Evolutionary conservation across 2,329 filamentous ascomycete genomes (phyloP), one percentile per base, ranked within the genome.

Genomic region (Fusarium circinatum): DNA sequence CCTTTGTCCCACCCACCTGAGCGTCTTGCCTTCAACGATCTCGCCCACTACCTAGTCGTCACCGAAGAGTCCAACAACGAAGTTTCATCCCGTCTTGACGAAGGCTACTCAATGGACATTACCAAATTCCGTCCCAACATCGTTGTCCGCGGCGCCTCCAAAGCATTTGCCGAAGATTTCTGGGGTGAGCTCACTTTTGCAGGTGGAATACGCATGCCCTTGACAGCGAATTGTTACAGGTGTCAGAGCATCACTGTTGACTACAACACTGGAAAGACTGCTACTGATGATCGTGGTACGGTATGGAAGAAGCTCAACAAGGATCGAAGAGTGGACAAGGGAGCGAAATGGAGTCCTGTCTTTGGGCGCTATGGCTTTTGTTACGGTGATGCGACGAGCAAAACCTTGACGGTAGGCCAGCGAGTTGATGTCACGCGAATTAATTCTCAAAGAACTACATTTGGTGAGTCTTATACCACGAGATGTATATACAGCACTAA

Each of bases 271-370:
- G 76, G 76, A 0, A 70, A 71, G 17, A 73, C 74, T 0, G 76
- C 76, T 8, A 47, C 56, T 4, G 74, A 78, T 6, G 76, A 78
- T 26, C 45, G 62, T 0, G 76, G 76, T 2, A 63, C 48, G 45
- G 74, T 68, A 4, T 78, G 74, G 76, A 78, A 78, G 55, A 78
- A 76, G 17, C 45, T 78, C 5, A 78, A 78, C 57, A 76, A 76
- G 15, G 76, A 78, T 20, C 56, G 76, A 10, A 61, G 76, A 34
- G 76, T 78, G 1, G 76, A 78, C 17, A 66, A 56, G 5, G 76
- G 76, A 2, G 74, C 72, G 1, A 76, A 78, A 41, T 78, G 76
- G 22, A 78, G 72, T 8, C 76, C 76, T 9, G 76, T 78, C 2
- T 78, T 78, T 56, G 75, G 76, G 12, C 67, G 76, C 0, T 78